Evolutionary conservation across 306 rosid species (phyloP), one percentile per base, ranked within the genome.

Genomic region (Quercus dentata): DNA sequence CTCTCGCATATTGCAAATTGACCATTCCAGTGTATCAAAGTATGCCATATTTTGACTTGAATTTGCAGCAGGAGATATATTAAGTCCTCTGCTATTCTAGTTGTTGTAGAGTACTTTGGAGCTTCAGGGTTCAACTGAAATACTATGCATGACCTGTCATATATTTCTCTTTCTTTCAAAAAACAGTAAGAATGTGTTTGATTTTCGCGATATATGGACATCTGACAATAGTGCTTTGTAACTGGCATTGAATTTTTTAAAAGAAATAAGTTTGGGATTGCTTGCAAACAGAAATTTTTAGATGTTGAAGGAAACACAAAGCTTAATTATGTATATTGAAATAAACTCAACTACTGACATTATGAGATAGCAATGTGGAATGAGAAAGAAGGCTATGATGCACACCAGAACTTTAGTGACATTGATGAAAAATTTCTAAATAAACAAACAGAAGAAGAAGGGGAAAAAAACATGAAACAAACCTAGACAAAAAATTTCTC

Each of bases 11-110:
- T 76, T 94, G 99, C 90, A 90, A 89, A 81, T 76, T 89, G 88
- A 94, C 99, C 83, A 86, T 94, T 83, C 97, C 97, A 74, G 85
- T 85, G 41, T 94, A 94, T 86, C 85, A 91, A 81, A 91, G 99
- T 94, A 88, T 73, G 92, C 79, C 69, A 52, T 58, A 8, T 59
- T 64, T 83, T 75, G 52, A 44, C 72, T 75, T 61, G 41, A 35
- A 73, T 71, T 69, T 76, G 54, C 70, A 23, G 52, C 58, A 73
- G 54, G 76, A 69, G 52, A 70, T 79, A 64, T 70, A 35, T 31
- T 73, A 69, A 71, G 33, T 58, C 74, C 41, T 51, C 41, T 77
- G 20, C 38, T 68, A 44, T 61, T 19, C 31, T n/a, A 54, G 56
- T 5, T 64, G 54, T 76, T 63, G 35, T 61, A 80, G 54, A 38